A percentile compares a stretch with the other conserved stretches of the same genome.
Evolutionary conservation across 345 rosid genomes (phyloP).

Genomic region (Eucalyptus melliodora): DNA sequence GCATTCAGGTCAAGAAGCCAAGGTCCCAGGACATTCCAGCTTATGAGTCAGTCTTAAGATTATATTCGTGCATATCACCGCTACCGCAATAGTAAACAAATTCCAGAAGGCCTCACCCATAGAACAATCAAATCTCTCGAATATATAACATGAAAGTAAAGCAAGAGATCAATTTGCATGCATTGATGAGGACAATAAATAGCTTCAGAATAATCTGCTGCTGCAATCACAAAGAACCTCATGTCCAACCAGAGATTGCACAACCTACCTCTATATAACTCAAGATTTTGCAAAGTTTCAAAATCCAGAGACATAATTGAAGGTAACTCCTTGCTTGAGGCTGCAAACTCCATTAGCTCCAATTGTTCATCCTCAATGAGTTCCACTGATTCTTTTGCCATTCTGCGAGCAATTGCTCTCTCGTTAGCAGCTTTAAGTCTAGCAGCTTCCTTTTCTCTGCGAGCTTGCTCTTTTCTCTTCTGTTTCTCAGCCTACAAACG

Average conservation of each 20-base stretch:
- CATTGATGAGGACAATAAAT: not conserved
- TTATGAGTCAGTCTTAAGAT: not conserved
- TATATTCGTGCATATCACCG: not conserved
- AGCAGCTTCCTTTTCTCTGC: slow-evolving; percentile 68
- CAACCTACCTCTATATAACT: slow-evolving; percentile 52
- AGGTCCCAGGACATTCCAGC: not conserved
- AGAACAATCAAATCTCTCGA: not conserved
- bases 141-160: not conserved
- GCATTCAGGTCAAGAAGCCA: not conserved
- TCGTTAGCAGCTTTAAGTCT: slow-evolving; percentile 82
- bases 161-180: not conserved
- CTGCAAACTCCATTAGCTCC: slow-evolving; percentile 90
- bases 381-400: slow-evolving; percentile 83
- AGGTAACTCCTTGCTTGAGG: slow-evolving; percentile 53
- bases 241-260: not conserved
- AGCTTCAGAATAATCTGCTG: not conserved
- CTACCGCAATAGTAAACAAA: not conserved
- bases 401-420: slow-evolving; percentile 83
- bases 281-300: slow-evolving; percentile 69
- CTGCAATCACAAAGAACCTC: not conserved
- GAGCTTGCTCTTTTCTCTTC: slow-evolving; percentile 76
- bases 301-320: slow-evolving; percentile 54
- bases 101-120: not conserved
- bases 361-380: slow-evolving; percentile 77
- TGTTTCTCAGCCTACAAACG: slow-evolving; percentile 60